phyloP scores from a whole-genome alignment of 768 basidiomycete genomes.

The Tephrocybe sp. region DNA sequence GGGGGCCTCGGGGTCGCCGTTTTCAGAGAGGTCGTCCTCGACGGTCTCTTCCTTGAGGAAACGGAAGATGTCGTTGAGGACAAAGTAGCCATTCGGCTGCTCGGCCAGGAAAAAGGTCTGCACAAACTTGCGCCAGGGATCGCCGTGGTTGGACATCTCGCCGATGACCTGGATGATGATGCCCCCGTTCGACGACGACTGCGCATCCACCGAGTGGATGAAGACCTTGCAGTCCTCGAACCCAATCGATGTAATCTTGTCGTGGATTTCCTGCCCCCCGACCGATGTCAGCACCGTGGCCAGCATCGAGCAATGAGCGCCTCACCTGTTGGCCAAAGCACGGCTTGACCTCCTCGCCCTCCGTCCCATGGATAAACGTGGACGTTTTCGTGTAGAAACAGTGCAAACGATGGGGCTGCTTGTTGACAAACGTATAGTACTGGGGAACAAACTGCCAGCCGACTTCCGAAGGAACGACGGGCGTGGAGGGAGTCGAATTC shows the following conservation, averaged over 20 bases:
- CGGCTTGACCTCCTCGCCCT: slow-evolving; percentile 90
- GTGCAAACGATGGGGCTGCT: slow-evolving; percentile 93
- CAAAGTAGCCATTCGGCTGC: slow-evolving; percentile 98
- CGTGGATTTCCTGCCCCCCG: slow-evolving; percentile 83
- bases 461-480: slow-evolving; percentile 88
- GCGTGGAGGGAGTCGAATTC: slow-evolving; percentile 39
- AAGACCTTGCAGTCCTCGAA: slow-evolving; percentile 98
- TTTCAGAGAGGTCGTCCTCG: slow-evolving; percentile 66
- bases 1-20: slow-evolving; percentile 27
- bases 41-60: slow-evolving; percentile 96
- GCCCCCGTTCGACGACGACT: slow-evolving; percentile 90
- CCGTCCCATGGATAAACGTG: slow-evolving; percentile 95
- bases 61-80: slow-evolving; percentile 99
- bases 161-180: slow-evolving; percentile 99
- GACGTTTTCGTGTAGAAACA: slow-evolving; percentile 99
- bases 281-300: background rate
- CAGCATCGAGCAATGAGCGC: slow-evolving; percentile 22
- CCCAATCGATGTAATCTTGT: slow-evolving; percentile 90
- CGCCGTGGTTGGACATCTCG: slow-evolving; percentile 93
- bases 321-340: slow-evolving; percentile 93
- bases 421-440: slow-evolving; percentile 99
- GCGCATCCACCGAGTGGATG: slow-evolving; percentile 98
- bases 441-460: slow-evolving; percentile 99
- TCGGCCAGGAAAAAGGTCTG: slow-evolving; percentile 99
- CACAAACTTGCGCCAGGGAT: slow-evolving; percentile 96